Conservation (phyloP, 1,284 basidiomycete species). For the Puccinia sorghi region DNA sequence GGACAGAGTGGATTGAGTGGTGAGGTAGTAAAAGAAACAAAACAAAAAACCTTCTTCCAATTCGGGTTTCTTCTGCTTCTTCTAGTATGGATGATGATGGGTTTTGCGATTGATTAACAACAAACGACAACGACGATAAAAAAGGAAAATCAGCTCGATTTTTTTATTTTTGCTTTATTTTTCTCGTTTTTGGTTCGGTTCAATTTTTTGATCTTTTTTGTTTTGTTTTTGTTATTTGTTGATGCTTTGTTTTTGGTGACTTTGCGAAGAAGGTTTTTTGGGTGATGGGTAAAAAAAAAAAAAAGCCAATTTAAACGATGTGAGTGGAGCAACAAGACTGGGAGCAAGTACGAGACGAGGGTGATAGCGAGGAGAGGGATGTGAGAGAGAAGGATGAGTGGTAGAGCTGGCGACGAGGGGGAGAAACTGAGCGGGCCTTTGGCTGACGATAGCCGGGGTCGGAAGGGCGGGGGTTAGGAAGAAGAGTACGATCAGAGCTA, state of each 20-base stretch:
- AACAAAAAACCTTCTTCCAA: too few relatives aligned
- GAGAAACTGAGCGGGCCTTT: background rate
- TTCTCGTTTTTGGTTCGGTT: background rate
- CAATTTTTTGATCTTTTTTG: background rate
- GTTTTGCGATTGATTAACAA: too few relatives aligned
- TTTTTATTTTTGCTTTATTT: background rate
- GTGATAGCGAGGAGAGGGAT: constrained; percentile 8
- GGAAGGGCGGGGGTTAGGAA: background rate
- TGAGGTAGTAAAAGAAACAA: too few relatives aligned
- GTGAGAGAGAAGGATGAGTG: constrained; percentile 25
- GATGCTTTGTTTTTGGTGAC: too few relatives aligned
- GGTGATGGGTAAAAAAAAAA: background rate
- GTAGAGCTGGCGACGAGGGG: background rate
- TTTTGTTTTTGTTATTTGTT: background rate
- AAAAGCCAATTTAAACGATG: background rate
- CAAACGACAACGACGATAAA: too few relatives aligned
- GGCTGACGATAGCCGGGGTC: background rate
- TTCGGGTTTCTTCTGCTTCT: background rate
- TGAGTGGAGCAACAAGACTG: background rate
- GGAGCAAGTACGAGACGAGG: background rate
- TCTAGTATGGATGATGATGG: background rate
- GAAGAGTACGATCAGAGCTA: too few relatives aligned
- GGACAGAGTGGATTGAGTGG: too few relatives aligned
- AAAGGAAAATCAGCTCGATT: too few relatives aligned
- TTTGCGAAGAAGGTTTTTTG: background rate